These are phyloP conservation scores for Colletotrichum gloeosporioides DNA, from an alignment of 2,329 filamentous ascomycete genomes.

Conservation along the genomic window DNA sequence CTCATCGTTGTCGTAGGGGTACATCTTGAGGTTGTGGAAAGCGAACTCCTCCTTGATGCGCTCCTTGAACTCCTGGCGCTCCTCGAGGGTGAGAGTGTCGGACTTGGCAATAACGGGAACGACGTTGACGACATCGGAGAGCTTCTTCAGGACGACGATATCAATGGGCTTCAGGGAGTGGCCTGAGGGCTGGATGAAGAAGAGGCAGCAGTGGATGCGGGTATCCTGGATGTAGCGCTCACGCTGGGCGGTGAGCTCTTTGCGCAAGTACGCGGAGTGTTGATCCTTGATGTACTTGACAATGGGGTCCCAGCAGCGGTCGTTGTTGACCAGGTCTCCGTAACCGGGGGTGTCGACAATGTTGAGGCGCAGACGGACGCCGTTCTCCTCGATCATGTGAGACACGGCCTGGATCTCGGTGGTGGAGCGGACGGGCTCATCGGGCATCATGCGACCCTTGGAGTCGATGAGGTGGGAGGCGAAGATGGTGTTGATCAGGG, in stretches of 20 bases:
- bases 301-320: constrained; percentile 99
- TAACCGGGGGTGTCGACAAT: constrained; percentile 99
- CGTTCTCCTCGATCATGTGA: constrained; percentile 99
- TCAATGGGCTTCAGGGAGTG: constrained; percentile 99
- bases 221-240: constrained; percentile 99
- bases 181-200: constrained; percentile 98
- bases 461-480: constrained; percentile 99
- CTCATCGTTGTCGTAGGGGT: constrained; percentile 99
- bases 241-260: constrained; percentile 98
- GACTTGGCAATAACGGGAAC: constrained; percentile 99
- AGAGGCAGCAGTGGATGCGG: constrained; percentile 98
- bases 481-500: constrained; percentile 99
- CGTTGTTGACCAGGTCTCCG: constrained; percentile 98
- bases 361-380: constrained; percentile 94
- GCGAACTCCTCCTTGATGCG: constrained; percentile 99
- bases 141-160: constrained; percentile 99
- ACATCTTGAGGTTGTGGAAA: constrained; percentile 99
- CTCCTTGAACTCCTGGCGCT: constrained; percentile 97
- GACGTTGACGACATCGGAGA: constrained; percentile 98
- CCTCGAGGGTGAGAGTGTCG: constrained; percentile 93
- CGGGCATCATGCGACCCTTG: constrained; percentile 91
- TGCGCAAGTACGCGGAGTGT: constrained; percentile 98
- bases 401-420: constrained; percentile 98
- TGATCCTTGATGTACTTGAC: constrained; percentile 99
- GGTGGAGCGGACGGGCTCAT: constrained; percentile 92